A percentile compares a stretch with the other conserved stretches of the same genome.
phyloP scores from a whole-genome alignment of 176 grass and related monocot species.

The Oryza rufipogon region DNA sequence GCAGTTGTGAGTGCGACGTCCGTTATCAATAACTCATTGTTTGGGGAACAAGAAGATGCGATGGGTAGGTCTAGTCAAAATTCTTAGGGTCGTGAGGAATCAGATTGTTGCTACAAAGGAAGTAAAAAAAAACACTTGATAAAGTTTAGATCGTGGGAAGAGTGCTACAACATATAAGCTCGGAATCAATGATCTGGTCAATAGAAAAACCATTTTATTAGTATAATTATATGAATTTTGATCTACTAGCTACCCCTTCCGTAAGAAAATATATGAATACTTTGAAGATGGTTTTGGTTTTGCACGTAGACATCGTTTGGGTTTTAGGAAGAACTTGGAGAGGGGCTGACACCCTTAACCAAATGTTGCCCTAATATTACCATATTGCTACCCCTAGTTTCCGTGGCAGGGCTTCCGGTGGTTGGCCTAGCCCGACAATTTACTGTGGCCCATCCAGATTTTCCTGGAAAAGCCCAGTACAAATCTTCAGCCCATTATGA shows the following conservation, averaged over 20 bases:
- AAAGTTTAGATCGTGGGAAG: too few relatives aligned
- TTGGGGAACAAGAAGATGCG: too few relatives aligned
- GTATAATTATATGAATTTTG: neutral
- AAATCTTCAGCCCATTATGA: neutral
- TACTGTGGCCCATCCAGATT: neutral
- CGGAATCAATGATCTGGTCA: too few relatives aligned
- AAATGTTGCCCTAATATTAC: too few relatives aligned
- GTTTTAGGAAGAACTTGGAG: neutral
- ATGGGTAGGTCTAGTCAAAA: too few relatives aligned
- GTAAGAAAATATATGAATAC: neutral
- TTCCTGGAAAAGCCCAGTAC: neutral
- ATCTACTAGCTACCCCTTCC: neutral
- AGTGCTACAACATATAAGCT: too few relatives aligned
- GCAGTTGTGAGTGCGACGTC: too few relatives aligned
- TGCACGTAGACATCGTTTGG: neutral
- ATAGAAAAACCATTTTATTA: neutral
- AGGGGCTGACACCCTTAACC: neutral
- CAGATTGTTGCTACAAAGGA: too few relatives aligned
- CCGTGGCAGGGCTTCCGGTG: neutral
- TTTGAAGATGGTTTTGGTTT: neutral
- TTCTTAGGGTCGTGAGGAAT: too few relatives aligned
- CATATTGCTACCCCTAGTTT: neutral
- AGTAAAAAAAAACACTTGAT: too few relatives aligned
- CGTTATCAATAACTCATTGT: too few relatives aligned
- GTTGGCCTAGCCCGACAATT: neutral